A percentile compares a stretch with the other conserved stretches of the same genome.
Evolutionary conservation across 2,329 filamentous ascomycete genomes (phyloP).

Genomic region (Ceratocystis colombiana): DNA sequence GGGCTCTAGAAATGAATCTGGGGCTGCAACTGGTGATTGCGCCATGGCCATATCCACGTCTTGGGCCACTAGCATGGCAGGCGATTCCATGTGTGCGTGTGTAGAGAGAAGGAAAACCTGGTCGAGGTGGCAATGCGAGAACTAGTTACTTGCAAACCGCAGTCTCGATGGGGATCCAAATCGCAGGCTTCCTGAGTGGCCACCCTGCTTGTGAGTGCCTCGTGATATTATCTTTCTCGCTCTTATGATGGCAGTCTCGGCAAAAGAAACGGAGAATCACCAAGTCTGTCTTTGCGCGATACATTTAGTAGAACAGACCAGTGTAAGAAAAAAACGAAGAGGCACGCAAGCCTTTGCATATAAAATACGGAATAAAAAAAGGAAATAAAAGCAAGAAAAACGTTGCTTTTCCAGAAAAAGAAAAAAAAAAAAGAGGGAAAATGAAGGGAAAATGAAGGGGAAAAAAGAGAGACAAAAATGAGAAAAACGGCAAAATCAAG

Average conservation of each 20-base stretch:
- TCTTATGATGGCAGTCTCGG: background rate
- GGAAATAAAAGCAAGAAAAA: background rate
- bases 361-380: background rate
- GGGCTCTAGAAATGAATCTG: background rate
- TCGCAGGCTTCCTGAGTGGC: background rate
- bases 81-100: background rate
- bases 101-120: background rate
- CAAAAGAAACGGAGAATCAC: constrained; percentile 5
- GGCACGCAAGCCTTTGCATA: background rate
- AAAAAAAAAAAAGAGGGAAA: background rate
- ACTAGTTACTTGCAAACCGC: background rate
- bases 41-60: background rate
- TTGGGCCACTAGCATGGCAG: background rate
- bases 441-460: background rate
- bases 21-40: background rate
- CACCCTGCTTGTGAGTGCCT: background rate
- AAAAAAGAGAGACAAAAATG: background rate
- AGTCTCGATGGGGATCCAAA: background rate
- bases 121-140: background rate
- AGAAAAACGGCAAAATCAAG: background rate
- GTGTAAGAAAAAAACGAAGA: background rate
- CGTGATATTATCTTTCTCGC: background rate
- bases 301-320: constrained; percentile 6
- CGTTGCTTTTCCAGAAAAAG: background rate
- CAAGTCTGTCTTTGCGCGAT: background rate